Evolutionary conservation across 768 basidiomycete species (phyloP).

Genomic region (Tephrocybe sp.): DNA sequence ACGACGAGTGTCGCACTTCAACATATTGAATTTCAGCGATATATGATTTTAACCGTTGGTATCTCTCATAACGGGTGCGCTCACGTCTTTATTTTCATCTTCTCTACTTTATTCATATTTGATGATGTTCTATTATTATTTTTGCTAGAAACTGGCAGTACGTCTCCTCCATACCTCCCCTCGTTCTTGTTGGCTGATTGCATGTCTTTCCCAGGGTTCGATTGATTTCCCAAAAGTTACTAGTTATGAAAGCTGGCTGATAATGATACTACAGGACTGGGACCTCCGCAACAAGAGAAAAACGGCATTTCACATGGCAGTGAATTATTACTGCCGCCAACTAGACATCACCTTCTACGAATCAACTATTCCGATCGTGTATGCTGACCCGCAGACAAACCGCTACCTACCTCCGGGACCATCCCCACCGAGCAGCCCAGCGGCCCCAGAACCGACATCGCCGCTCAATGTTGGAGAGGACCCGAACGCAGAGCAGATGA

Average conservation of each 20-base stretch:
- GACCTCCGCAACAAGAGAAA: constrained; percentile 56
- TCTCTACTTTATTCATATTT: background rate
- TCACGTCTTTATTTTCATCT: background rate
- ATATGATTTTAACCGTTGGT: constrained; percentile 67
- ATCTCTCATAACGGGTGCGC: constrained; percentile 55
- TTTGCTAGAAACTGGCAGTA: constrained; percentile 22
- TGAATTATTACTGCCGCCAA: constrained; percentile 68
- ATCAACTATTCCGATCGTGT: constrained; percentile 62
- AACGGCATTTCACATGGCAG: constrained; percentile 81
- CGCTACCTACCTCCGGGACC: constrained; percentile 17
- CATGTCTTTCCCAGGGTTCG: constrained; percentile 4
- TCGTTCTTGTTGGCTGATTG: background rate
- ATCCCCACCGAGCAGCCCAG: constrained; percentile 12
- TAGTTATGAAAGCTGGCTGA: background rate
- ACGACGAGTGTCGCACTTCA: constrained; percentile 64
- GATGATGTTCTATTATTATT: background rate
- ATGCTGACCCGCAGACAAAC: constrained; percentile 32
- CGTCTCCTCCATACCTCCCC: constrained; percentile 1
- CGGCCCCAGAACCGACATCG: constrained; percentile 15
- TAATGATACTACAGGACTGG: constrained; percentile 44
- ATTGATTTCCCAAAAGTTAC: background rate
- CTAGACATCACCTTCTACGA: constrained; percentile 64
- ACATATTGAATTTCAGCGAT: constrained; percentile 63
- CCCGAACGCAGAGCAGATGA: constrained; percentile 27
- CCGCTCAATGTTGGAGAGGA: constrained; percentile 24